A percentile compares a stretch with the other conserved stretches of the same genome.
Conservation (phyloP, 148 eudicot genomes). For the Rheum nobile region DNA sequence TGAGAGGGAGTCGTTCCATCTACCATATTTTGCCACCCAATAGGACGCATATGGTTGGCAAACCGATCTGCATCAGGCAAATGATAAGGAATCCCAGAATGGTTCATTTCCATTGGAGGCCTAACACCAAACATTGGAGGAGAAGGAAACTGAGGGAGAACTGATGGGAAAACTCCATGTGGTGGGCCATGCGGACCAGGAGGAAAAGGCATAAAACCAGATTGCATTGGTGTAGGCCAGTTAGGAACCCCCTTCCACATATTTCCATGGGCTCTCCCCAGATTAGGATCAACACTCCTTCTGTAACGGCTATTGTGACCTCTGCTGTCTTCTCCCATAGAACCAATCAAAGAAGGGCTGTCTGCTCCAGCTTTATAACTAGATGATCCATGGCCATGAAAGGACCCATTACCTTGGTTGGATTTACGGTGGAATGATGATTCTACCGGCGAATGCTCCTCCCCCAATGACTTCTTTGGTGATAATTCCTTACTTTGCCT, state of each 20-base stretch:
- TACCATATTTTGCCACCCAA: conserved; percentile 64
- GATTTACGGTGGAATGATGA: conserved; percentile 55
- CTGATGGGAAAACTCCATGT: conserved; percentile 62
- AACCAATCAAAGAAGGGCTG: conserved; percentile 38
- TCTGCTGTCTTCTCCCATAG: conserved; percentile 57
- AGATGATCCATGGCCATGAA: conserved; percentile 46
- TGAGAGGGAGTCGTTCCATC: conserved; percentile 45
- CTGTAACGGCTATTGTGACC: conserved; percentile 54
- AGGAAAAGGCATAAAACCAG: conserved; percentile 81
- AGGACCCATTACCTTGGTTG: conserved; percentile 41
- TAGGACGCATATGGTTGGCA: conserved; percentile 48
- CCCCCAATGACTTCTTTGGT: conserved; percentile 32
- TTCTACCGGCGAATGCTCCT: conserved; percentile 55
- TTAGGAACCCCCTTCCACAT: conserved; percentile 71
- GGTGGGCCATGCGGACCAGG: conserved; percentile 61
- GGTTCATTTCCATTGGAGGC: conserved; percentile 70
- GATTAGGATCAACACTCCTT: conserved; percentile 53
- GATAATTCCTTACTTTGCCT: conserved; percentile 50
- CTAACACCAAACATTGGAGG: conserved; percentile 58
- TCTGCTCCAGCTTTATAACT: conserved; percentile 61
- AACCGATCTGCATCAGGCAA: conserved; percentile 62
- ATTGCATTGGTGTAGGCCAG: conserved; percentile 77
- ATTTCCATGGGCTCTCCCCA: conserved; percentile 67
- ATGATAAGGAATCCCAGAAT: conserved; percentile 49
- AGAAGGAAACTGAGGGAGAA: conserved; percentile 57